Percentiles rank a stretch among this genome's conserved stretches.
Evolutionary conservation across 129 eudicot species (phyloP).

Genomic region (Flaveria bidentis): DNA sequence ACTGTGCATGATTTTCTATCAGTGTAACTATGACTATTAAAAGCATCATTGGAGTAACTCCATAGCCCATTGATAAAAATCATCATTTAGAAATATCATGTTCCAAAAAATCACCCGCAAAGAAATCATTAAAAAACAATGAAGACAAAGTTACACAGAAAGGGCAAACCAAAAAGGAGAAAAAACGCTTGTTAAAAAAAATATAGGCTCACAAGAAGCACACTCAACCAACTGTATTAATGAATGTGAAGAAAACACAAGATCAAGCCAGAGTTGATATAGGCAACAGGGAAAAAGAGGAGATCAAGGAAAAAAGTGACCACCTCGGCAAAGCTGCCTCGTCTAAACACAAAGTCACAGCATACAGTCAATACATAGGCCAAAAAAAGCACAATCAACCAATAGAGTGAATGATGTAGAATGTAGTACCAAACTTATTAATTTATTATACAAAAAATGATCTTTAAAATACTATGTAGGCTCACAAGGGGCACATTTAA

Average conservation of each 20-base stretch:
- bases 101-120: not conserved
- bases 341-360: not conserved
- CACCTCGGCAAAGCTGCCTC: constrained; percentile 15
- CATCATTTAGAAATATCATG: constrained; percentile 39
- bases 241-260: not conserved
- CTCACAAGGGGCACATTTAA: constrained; percentile 22
- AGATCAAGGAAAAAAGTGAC: not conserved
- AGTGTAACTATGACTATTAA: constrained; percentile 61
- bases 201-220: constrained; percentile 31
- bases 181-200: not conserved
- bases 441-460: not conserved
- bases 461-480: not conserved
- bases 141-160: not conserved
- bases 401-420: not conserved
- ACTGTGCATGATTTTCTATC: constrained; percentile 39
- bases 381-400: not conserved
- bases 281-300: constrained; percentile 21
- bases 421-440: not conserved
- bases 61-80: constrained; percentile 23
- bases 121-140: not conserved
- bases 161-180: not conserved
- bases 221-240: constrained; percentile 21
- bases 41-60: constrained; percentile 46
- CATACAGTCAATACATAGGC: not conserved
- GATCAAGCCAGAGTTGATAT: constrained; percentile 2